Percentiles rank a stretch among this genome's conserved stretches.
Conservation (phyloP, 73 alveolate species). For the Paramecium octaurelia region DNA sequence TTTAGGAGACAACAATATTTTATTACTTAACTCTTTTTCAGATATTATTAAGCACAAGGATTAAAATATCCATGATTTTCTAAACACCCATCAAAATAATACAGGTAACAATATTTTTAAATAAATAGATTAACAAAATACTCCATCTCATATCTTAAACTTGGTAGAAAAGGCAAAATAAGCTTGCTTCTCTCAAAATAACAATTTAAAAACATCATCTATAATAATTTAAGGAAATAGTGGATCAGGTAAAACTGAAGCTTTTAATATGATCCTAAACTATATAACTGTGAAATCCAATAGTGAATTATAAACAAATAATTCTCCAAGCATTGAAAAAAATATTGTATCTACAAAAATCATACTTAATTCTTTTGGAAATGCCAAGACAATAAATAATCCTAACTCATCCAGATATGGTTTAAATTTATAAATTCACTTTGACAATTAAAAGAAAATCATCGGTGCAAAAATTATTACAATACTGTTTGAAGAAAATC, state of each 20-base stretch:
- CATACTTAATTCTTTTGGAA: constrained; percentile 94
- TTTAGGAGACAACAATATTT: background rate
- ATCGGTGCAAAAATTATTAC: constrained; percentile 87
- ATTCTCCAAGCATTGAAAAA: background rate
- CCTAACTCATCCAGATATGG: constrained; percentile 94
- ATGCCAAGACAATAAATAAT: constrained; percentile 95
- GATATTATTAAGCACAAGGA: background rate
- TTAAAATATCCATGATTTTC: background rate
- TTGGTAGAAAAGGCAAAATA: background rate
- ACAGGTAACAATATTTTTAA: background rate
- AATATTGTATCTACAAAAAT: constrained; percentile 56
- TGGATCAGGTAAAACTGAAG: constrained; percentile 97
- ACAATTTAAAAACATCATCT: background rate
- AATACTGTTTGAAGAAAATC: constrained; percentile 84
- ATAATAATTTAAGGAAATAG: constrained; percentile 95
- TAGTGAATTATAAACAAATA: background rate
- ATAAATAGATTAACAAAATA: background rate
- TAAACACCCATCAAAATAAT: background rate
- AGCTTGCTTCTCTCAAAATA: background rate
- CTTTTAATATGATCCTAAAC: constrained; percentile 83
- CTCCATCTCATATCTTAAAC: background rate
- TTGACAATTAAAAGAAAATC: constrained; percentile 76
- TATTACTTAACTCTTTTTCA: background rate
- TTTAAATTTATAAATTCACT: constrained; percentile 79
- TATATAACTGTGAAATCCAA: constrained; percentile 75